phyloP scores from a whole-genome alignment of 768 basidiomycete species.

The Leccinum uliginosum region DNA sequence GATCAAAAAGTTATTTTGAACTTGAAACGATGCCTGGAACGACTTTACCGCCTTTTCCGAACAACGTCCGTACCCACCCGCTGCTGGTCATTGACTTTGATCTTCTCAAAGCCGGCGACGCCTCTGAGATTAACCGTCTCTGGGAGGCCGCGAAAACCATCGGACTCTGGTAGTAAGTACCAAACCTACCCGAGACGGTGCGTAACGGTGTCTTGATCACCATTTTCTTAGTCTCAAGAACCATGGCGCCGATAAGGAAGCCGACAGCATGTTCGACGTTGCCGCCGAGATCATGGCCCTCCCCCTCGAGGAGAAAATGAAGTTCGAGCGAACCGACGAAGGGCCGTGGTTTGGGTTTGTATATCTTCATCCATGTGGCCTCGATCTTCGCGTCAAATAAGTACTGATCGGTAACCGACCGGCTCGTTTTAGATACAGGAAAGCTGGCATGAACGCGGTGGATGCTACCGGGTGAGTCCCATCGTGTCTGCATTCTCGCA shows the following conservation, averaged over 20 bases:
- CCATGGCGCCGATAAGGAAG: conserved; percentile 36
- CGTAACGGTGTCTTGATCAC: not conserved
- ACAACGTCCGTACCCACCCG: conserved; percentile 40
- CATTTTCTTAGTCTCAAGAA: conserved; percentile 36
- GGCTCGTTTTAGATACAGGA: not conserved
- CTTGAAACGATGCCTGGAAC: conserved; percentile 29
- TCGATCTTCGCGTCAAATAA: not conserved
- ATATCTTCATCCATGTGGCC: not conserved
- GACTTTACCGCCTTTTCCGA: conserved; percentile 39
- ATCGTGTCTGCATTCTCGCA: not conserved
- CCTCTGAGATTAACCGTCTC: conserved; percentile 37
- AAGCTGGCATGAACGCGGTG: not conserved
- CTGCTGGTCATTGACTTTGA: conserved; percentile 44
- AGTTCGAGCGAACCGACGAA: conserved; percentile 30
- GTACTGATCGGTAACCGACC: not conserved
- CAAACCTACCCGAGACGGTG: not conserved
- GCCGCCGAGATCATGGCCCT: conserved; percentile 39
- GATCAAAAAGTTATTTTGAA: not conserved
- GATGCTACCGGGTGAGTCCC: not conserved
- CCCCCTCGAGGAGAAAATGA: conserved; percentile 38
- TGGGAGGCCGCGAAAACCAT: conserved; percentile 45
- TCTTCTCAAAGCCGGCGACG: conserved; percentile 33
- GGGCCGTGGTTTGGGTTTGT: not conserved
- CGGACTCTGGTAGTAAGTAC: conserved; percentile 53
- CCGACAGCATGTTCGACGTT: conserved; percentile 38